Percentiles rank a stretch among this genome's conserved stretches.
These are phyloP conservation scores for Fusarium heterosporum DNA, from an alignment of 2,329 filamentous ascomycete species.

Conservation along the genomic window DNA sequence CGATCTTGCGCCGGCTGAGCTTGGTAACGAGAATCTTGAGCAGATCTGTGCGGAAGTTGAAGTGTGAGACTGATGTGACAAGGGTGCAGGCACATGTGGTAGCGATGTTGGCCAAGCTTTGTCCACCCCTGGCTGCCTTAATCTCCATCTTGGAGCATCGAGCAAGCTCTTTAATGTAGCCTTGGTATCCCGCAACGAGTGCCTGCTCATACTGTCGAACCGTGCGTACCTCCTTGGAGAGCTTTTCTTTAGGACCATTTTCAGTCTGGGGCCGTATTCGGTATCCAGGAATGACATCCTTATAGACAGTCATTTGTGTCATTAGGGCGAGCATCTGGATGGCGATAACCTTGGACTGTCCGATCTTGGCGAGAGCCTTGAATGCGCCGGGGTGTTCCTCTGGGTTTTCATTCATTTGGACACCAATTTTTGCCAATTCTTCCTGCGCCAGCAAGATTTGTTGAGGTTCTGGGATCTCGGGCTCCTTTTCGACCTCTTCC, in stretches of 20 bases:
- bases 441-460: constrained; percentile 91
- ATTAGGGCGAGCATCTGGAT: constrained; percentile 89
- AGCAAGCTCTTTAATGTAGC: constrained; percentile 81
- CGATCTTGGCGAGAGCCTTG: constrained; percentile 80
- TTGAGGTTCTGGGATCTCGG: constrained; percentile 77
- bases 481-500: constrained; percentile 61
- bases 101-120: constrained; percentile 76
- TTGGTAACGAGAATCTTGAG: constrained; percentile 89
- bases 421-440: constrained; percentile 86
- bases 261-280: constrained; percentile 86
- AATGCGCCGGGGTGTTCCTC: constrained; percentile 88
- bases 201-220: constrained; percentile 88
- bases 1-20: constrained; percentile 77
- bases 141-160: constrained; percentile 71
- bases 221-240: constrained; percentile 91
- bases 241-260: constrained; percentile 78
- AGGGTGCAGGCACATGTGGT: constrained; percentile 88
- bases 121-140: constrained; percentile 54
- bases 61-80: constrained; percentile 86
- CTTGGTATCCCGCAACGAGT: constrained; percentile 85
- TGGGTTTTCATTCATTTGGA: constrained; percentile 87
- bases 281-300: constrained; percentile 96
- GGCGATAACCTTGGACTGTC: constrained; percentile 74
- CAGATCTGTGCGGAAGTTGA: constrained; percentile 93
- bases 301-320: constrained; percentile 91